phyloP scores from a whole-genome alignment of 441 rosid genomes.

The Raphanus hybrid region DNA sequence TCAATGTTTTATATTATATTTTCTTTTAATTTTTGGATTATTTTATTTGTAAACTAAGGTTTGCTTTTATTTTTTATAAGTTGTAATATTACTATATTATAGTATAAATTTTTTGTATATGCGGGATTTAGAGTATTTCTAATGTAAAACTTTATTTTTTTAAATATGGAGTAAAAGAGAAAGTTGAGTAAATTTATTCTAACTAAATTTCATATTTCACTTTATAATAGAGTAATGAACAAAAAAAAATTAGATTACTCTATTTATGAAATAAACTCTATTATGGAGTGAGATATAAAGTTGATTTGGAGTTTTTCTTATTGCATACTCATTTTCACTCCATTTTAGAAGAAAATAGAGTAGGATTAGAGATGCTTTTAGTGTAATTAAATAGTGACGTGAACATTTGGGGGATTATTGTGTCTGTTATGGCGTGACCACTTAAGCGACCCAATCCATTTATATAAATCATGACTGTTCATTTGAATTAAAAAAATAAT shows the following conservation, averaged over 20 bases:
- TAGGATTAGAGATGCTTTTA: too few relatives aligned
- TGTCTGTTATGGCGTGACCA: slow-evolving; percentile 41
- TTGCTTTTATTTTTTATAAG: background rate
- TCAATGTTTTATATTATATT: background rate
- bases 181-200: too few relatives aligned
- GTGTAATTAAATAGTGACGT: background rate
- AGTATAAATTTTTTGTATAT: background rate
- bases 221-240: too few relatives aligned
- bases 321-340: too few relatives aligned
- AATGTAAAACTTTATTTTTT: too few relatives aligned
- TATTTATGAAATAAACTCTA: too few relatives aligned
- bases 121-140: background rate
- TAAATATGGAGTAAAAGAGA: too few relatives aligned
- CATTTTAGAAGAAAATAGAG: too few relatives aligned
- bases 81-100: background rate
- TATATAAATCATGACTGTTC: slow-evolving; percentile 5
- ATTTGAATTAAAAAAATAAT: slow-evolving; percentile 6
- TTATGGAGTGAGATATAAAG: too few relatives aligned
- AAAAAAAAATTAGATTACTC: too few relatives aligned
- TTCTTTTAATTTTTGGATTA: background rate
- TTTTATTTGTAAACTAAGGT: background rate
- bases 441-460: slow-evolving; percentile 39
- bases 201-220: too few relatives aligned
- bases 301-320: too few relatives aligned
- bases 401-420: slow-evolving; percentile 24